Percentiles rank a stretch among this genome's conserved stretches.
Evolutionary conservation across 495 filamentous ascomycete genomes (phyloP).

Genomic region (Jackrogersella minutella): DNA sequence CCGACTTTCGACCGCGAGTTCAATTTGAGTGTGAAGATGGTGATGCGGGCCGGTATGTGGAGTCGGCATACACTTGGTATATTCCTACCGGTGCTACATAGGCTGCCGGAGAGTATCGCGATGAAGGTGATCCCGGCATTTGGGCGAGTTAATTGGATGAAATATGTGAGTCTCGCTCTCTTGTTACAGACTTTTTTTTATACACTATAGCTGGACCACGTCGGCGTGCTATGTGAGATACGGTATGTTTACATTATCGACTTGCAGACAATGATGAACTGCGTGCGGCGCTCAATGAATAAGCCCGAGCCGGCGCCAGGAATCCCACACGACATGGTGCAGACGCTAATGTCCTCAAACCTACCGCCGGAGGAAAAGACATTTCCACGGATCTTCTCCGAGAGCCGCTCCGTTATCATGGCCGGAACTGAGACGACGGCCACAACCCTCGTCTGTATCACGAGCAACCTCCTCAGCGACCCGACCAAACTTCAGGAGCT

Average conservation of each 20-base stretch:
- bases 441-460: slow-evolving; percentile 41
- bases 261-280: slow-evolving; percentile 29
- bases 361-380: slow-evolving; percentile 50
- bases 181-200: neutral
- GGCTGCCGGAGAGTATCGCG: slow-evolving; percentile 27
- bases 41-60: slow-evolving; percentile 20
- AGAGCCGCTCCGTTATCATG: slow-evolving; percentile 47
- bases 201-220: too few relatives aligned
- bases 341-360: slow-evolving; percentile 47
- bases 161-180: slow-evolving; percentile 11
- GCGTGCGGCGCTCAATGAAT: slow-evolving; percentile 32
- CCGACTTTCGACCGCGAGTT: slow-evolving; percentile 45
- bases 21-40: slow-evolving; percentile 22
- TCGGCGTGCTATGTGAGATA: neutral
- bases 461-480: slow-evolving; percentile 44
- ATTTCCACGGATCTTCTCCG: slow-evolving; percentile 42
- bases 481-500: slow-evolving; percentile 39
- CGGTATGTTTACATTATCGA: neutral
- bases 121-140: slow-evolving; percentile 30
- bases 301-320: slow-evolving; percentile 28
- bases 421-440: slow-evolving; percentile 54
- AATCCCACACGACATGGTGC: slow-evolving; percentile 31
- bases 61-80: slow-evolving; percentile 25
- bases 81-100: slow-evolving; percentile 21
- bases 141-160: slow-evolving; percentile 31